phyloP scores from a whole-genome alignment of 148 eudicot genomes.

The Diospyros kaki region DNA sequence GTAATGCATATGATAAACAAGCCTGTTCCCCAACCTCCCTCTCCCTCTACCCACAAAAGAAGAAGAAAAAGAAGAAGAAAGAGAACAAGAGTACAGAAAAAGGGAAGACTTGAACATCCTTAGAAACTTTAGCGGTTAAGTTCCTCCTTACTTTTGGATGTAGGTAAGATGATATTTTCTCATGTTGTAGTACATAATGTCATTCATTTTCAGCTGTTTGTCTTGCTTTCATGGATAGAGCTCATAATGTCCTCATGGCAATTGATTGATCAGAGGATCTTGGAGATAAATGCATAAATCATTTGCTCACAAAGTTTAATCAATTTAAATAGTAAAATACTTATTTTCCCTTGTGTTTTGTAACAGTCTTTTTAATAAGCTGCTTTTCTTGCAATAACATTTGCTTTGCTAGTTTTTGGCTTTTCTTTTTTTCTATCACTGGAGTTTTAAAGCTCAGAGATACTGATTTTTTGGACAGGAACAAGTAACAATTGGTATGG shows the following conservation, averaged over 20 bases:
- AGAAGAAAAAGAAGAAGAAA: no score
- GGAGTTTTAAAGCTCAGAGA: constrained; percentile 8
- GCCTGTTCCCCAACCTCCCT: no score
- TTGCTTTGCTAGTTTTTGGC: not conserved
- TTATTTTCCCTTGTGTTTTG: not conserved
- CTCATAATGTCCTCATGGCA: not conserved
- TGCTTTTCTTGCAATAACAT: not conserved
- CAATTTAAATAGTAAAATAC: not conserved
- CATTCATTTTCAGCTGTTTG: not conserved
- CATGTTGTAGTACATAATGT: not conserved
- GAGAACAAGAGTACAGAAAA: no score
- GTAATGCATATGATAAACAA: no score
- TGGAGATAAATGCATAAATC: not conserved
- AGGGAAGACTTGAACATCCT: not conserved
- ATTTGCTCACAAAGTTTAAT: not conserved
- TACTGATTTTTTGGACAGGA: constrained; percentile 45
- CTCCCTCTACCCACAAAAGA: not conserved
- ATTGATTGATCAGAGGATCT: not conserved
- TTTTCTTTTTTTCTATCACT: not conserved
- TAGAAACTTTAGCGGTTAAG: not conserved
- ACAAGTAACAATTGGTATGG: constrained; percentile 75
- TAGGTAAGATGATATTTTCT: not conserved
- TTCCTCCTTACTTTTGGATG: not conserved
- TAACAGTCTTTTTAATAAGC: not conserved
- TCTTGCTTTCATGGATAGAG: not conserved